Evolutionary conservation across 371 early-diverging fungal species (phyloP).

Genomic region (Capniomyces stellatus): DNA sequence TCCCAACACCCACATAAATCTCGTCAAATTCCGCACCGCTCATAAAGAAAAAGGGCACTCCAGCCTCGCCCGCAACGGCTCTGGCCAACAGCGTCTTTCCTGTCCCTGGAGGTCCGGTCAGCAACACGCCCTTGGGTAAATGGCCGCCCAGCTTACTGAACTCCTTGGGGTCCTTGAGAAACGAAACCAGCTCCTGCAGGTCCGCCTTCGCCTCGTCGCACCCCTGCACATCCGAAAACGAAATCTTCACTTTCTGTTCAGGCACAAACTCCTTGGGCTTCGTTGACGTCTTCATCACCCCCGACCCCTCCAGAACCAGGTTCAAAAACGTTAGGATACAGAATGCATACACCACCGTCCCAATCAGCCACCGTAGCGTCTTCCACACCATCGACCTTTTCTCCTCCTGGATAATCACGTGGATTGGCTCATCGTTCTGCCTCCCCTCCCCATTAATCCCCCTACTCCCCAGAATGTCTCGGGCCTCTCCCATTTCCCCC

Average conservation of each 20-base stretch:
- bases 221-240: conserved; percentile 91
- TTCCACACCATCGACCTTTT: conserved; percentile 46
- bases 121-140: conserved; percentile 88
- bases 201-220: conserved; percentile 95
- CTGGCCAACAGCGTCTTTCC: conserved; percentile 87
- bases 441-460: background rate
- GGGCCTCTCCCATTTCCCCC: background rate
- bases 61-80: conserved; percentile 85
- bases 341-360: conserved; percentile 55
- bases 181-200: conserved; percentile 86
- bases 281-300: conserved; percentile 41
- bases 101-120: conserved; percentile 99
- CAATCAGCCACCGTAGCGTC: conserved; percentile 45
- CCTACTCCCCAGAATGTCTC: background rate
- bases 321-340: conserved; percentile 58
- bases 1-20: conserved; percentile 96
- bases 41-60: conserved; percentile 94
- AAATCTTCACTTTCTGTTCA: conserved; percentile 11
- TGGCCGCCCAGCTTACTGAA: conserved; percentile 88
- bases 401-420: conserved; percentile 27
- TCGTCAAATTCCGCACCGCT: conserved; percentile 96
- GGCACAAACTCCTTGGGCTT: conserved; percentile 52
- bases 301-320: conserved; percentile 56
- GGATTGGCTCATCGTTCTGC: conserved; percentile 5
- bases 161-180: conserved; percentile 74